Conservation (phyloP, 805 yeast species). For the Kuraishia piskuri region DNA sequence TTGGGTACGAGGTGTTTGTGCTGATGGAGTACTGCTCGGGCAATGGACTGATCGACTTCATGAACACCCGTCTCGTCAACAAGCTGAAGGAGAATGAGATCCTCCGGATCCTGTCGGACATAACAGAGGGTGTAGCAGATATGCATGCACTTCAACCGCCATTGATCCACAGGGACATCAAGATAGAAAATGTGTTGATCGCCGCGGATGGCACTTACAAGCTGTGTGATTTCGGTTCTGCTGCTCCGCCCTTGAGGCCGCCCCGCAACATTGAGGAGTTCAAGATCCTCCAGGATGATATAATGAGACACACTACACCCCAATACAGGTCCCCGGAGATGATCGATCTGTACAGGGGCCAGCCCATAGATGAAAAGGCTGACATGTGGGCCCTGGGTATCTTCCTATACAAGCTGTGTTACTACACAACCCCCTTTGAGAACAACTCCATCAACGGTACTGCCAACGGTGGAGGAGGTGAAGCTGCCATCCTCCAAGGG, state of each 20-base stretch:
- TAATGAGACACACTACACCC: slow-evolving; percentile 75
- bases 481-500: slow-evolving; percentile 53
- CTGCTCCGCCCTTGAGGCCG: slow-evolving; percentile 54
- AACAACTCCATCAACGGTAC: slow-evolving; percentile 27
- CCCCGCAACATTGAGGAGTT: slow-evolving; percentile 58
- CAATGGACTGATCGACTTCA: slow-evolving; percentile 70
- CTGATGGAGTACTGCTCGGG: slow-evolving; percentile 75
- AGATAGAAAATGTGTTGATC: slow-evolving; percentile 72
- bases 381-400: slow-evolving; percentile 86
- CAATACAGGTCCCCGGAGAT: slow-evolving; percentile 83
- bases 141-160: slow-evolving; percentile 72
- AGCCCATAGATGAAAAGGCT: slow-evolving; percentile 72
- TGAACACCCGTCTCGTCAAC: slow-evolving; percentile 63
- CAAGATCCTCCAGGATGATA: slow-evolving; percentile 52
- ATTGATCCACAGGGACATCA: slow-evolving; percentile 70
- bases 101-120: slow-evolving; percentile 56
- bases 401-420: slow-evolving; percentile 68
- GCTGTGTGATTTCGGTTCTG: slow-evolving; percentile 78
- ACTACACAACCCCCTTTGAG: slow-evolving; percentile 80
- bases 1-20: slow-evolving; percentile 69
- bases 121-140: slow-evolving; percentile 66
- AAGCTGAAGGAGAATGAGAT: slow-evolving; percentile 64
- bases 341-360: slow-evolving; percentile 61
- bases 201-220: slow-evolving; percentile 52
- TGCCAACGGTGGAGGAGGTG: slow-evolving; percentile 36